Evolutionary conservation across 192 early-diverging fungal genomes (phyloP), one percentile per base, ranked within the genome.

Genomic region (Irineochytrium annulatum): DNA sequence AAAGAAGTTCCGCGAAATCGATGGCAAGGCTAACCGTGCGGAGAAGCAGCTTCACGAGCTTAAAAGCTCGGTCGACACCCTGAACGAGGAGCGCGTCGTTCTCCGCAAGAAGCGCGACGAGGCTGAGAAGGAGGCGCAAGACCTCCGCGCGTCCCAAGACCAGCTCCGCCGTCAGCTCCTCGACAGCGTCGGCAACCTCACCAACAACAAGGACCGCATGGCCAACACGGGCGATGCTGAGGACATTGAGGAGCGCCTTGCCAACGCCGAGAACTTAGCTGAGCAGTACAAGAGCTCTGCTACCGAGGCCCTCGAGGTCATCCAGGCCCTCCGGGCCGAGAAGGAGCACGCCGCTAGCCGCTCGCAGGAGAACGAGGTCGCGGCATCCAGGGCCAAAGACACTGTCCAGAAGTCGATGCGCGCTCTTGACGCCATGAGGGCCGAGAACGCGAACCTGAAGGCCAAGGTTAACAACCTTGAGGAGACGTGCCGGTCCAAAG

Each of bases 391-490:
- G 22, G 46, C 22, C 46, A 49, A 24, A 24, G 46, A 49, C 46
- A 49, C 46, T 22, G 46, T 24, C 46, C 46, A 49, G 8, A 49
- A 49, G 22, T 14, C 46, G 6, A 49, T 49, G 46, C 13, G 26
- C 17, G 46, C 46, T 24, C 13, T 49, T 5, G 46, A 49, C 46
- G 46, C 46, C 22, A 14, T 49, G 13, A 49, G 46, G 26, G 28
- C 37, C 1, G 65, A 67, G 22, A 67, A 67, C 30, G 52, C 43
- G 14, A 17, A 34, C 20, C 46, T 65, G 1, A 29, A 34, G 0
- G 41, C 39, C 65, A 55, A 65, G 16, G 46, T 58, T 14, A 33
- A 58, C 16, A 6, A 20, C 6, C 2, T 24, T 27, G 57, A 58
- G 3, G 57, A 0, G 26, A 46, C 63, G 2, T 17, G 5, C 1